phyloP scores from a whole-genome alignment of 306 rosid species.

The Cicer cuneatum region DNA sequence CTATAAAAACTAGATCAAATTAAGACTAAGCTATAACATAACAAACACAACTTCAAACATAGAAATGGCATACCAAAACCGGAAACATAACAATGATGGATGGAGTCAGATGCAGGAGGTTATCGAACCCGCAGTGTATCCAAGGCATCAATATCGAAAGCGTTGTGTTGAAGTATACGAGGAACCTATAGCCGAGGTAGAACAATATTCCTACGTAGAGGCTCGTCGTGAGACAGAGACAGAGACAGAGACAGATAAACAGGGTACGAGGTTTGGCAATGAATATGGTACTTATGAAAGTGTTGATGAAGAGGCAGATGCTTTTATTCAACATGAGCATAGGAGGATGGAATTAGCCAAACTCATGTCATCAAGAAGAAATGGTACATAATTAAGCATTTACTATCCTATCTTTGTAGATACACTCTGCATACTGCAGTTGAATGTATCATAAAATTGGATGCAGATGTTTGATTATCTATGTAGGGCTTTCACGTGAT shows the following conservation, averaged over 20 bases:
- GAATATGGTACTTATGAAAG: conserved; percentile 30
- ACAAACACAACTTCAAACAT: conserved; percentile 12
- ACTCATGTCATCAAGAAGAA: conserved; percentile 40
- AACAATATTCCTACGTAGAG: conserved; percentile 3
- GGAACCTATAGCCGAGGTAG: conserved; percentile 27
- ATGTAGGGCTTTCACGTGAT: background rate
- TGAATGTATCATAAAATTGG: no score
- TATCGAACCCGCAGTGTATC: conserved; percentile 11
- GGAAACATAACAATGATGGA: conserved; percentile 18
- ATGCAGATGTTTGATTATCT: no score
- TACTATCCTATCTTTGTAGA: background rate
- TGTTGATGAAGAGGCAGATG: conserved; percentile 68
- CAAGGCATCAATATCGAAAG: background rate
- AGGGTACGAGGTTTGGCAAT: conserved; percentile 16
- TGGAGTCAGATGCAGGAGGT: conserved; percentile 19
- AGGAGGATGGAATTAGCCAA: conserved; percentile 47
- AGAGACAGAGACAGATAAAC: background rate
- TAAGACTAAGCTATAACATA: background rate
- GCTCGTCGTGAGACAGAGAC: background rate
- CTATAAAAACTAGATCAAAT: conserved; percentile 39
- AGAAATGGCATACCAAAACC: conserved; percentile 50
- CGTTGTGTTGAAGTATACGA: conserved; percentile 39
- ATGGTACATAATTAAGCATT: background rate
- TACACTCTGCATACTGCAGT: no score
- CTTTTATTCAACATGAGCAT: conserved; percentile 66